A percentile compares a stretch with the other conserved stretches of the same genome.
Evolutionary conservation across 495 filamentous ascomycete genomes (phyloP).

Genomic region (Penicillium robsamsonii): DNA sequence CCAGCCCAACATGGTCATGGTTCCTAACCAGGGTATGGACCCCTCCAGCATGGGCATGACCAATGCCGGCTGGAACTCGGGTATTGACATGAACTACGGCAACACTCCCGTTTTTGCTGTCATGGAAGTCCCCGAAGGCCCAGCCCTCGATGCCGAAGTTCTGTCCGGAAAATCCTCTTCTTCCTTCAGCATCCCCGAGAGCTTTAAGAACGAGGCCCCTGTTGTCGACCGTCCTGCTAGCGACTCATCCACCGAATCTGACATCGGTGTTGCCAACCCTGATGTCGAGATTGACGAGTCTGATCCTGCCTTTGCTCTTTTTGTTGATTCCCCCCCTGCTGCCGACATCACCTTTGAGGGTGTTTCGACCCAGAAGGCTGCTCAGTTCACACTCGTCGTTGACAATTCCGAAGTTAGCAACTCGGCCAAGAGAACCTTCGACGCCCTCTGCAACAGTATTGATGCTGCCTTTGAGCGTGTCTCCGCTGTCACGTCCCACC

Average conservation of each 20-base stretch:
- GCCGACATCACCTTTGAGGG: constrained; percentile 49
- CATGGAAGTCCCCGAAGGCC: constrained; percentile 69
- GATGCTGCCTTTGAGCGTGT: constrained; percentile 51
- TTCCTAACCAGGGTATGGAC: constrained; percentile 71
- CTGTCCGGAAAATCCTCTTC: constrained; percentile 67
- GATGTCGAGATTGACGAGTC: constrained; percentile 57
- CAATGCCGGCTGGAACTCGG: constrained; percentile 53
- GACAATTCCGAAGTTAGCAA: constrained; percentile 36
- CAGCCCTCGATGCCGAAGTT: constrained; percentile 56
- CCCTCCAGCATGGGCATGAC: constrained; percentile 58
- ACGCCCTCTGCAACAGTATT: constrained; percentile 48
- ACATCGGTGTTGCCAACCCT: constrained; percentile 34
- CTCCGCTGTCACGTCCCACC: constrained; percentile 45
- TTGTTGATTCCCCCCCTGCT: constrained; percentile 46
- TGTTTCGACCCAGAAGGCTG: constrained; percentile 56
- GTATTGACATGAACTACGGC: constrained; percentile 55
- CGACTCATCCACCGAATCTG: constrained; percentile 29
- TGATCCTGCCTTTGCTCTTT: constrained; percentile 60
- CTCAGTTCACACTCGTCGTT: constrained; percentile 60
- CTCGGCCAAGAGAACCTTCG: constrained; percentile 40
- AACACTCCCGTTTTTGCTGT: constrained; percentile 79
- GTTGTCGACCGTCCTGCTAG: constrained; percentile 45
- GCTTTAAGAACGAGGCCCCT: constrained; percentile 51
- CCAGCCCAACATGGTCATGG: constrained; percentile 68
- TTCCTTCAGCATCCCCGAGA: constrained; percentile 38